Evolutionary conservation across 83 land plant species (phyloP).

Genomic region (Picea mariana): DNA sequence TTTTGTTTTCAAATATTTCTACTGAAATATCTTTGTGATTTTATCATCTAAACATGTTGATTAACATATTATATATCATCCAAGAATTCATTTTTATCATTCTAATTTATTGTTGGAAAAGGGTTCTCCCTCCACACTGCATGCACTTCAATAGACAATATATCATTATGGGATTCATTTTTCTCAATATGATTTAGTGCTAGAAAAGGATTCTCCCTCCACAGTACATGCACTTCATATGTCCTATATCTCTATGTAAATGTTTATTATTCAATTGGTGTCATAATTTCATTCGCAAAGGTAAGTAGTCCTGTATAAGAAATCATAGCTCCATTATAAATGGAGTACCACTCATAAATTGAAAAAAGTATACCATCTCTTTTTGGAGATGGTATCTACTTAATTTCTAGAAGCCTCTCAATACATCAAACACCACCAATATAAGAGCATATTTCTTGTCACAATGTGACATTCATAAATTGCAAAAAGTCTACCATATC

Average conservation of each 20-base stretch:
- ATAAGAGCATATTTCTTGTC: slow-evolving; percentile 88
- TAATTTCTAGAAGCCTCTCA: slow-evolving; percentile 88
- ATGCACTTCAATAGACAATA: slow-evolving; percentile 71
- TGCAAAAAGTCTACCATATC: slow-evolving; percentile 53
- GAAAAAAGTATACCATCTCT: slow-evolving; percentile 81
- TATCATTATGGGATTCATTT: too few relatives aligned
- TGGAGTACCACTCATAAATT: slow-evolving; percentile 91
- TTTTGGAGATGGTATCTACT: slow-evolving; percentile 86
- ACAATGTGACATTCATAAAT: slow-evolving; percentile 99
- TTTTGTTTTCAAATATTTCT: too few relatives aligned
- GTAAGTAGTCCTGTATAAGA: slow-evolving; percentile 96
- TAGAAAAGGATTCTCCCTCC: too few relatives aligned
- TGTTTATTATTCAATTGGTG: too few relatives aligned
- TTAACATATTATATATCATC: too few relatives aligned
- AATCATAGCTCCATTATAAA: slow-evolving; percentile 98
- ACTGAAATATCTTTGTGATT: too few relatives aligned
- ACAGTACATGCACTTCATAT: too few relatives aligned
- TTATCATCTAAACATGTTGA: too few relatives aligned
- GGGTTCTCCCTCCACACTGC: slow-evolving; percentile 80
- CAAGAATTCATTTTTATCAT: neutral
- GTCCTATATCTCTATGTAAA: too few relatives aligned
- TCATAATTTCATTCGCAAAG: slow-evolving; percentile 33
- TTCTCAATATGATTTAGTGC: too few relatives aligned
- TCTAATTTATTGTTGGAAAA: neutral
- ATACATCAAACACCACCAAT: slow-evolving; percentile 98